These are phyloP conservation scores for Rubroboletus pulcherrimus DNA, from an alignment of 768 basidiomycete genomes.

Conservation along the genomic window DNA sequence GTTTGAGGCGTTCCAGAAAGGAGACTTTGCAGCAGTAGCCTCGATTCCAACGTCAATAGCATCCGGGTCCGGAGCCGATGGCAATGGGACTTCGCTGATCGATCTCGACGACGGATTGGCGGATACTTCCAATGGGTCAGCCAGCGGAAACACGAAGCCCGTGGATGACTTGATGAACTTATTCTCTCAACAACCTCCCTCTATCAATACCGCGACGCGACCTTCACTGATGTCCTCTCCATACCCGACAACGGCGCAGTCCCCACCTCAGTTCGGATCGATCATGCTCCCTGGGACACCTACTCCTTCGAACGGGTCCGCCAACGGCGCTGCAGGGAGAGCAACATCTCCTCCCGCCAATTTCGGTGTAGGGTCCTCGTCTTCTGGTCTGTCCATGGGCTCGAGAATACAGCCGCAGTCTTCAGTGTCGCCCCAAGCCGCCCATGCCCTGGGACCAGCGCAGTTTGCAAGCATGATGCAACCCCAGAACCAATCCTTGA, in stretches of 20 bases:
- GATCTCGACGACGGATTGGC: slow-evolving; percentile 63
- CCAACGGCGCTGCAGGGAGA: slow-evolving; percentile 10
- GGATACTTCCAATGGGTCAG: slow-evolving; percentile 8
- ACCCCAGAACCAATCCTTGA: slow-evolving; percentile 9
- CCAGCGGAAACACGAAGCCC: slow-evolving; percentile 23
- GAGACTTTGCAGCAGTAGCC: slow-evolving; percentile 74
- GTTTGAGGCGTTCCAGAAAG: slow-evolving; percentile 90
- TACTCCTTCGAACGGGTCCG: slow-evolving; percentile 19
- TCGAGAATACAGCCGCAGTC: slow-evolving; percentile 8
- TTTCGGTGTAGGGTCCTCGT: slow-evolving; percentile 2
- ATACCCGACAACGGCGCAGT: slow-evolving; percentile 9
- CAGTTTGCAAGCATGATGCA: slow-evolving; percentile 17
- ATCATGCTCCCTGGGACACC: slow-evolving; percentile 45
- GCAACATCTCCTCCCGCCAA: slow-evolving; percentile 13
- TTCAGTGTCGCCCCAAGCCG: background rate
- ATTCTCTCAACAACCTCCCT: slow-evolving; percentile 38
- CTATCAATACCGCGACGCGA: slow-evolving; percentile 28
- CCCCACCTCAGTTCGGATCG: slow-evolving; percentile 33
- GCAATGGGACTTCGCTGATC: slow-evolving; percentile 54
- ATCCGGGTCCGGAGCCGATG: slow-evolving; percentile 21
- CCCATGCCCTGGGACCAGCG: background rate
- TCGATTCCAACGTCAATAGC: slow-evolving; percentile 64
- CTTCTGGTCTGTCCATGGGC: background rate
- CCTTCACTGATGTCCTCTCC: slow-evolving; percentile 20
- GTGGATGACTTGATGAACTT: slow-evolving; percentile 61